These are phyloP conservation scores for Macadamia integrifolia DNA, from an alignment of 164 flowering plant species.

Conservation along the genomic window DNA sequence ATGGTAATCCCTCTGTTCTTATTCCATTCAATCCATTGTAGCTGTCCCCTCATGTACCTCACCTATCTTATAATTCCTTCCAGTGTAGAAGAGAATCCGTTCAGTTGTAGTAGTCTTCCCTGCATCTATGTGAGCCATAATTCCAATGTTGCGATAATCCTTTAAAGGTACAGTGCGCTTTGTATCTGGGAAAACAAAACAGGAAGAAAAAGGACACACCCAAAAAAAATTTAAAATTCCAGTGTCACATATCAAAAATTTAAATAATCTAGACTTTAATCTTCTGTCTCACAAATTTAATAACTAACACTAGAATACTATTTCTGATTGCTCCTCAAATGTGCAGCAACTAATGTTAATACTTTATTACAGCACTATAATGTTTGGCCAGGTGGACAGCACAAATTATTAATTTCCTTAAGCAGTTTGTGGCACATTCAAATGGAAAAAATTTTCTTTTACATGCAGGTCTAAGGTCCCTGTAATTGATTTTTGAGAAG, in stretches of 20 bases:
- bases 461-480: neutral
- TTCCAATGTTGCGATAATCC: conserved; percentile 93
- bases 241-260: neutral
- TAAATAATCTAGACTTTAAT: neutral
- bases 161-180: conserved; percentile 61
- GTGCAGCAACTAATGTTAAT: neutral
- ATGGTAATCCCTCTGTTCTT: conserved; percentile 97
- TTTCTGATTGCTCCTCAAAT: neutral
- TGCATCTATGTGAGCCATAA: conserved; percentile 99
- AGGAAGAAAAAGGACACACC: neutral
- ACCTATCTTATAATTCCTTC: conserved; percentile 92
- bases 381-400: neutral
- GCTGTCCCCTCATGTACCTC: conserved; percentile 98
- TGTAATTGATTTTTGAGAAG: neutral
- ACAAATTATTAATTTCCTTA: neutral
- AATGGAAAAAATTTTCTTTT: neutral
- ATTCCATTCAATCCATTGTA: conserved; percentile 99
- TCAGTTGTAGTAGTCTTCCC: conserved; percentile 98
- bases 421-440: neutral
- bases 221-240: neutral
- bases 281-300: neutral
- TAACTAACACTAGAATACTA: neutral
- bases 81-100: conserved; percentile 78
- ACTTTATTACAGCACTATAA: neutral
- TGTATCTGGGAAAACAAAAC: conserved; percentile 27